Conservation (phyloP, 1,284 basidiomycete genomes). For the Heterobasidion irregulare region DNA sequence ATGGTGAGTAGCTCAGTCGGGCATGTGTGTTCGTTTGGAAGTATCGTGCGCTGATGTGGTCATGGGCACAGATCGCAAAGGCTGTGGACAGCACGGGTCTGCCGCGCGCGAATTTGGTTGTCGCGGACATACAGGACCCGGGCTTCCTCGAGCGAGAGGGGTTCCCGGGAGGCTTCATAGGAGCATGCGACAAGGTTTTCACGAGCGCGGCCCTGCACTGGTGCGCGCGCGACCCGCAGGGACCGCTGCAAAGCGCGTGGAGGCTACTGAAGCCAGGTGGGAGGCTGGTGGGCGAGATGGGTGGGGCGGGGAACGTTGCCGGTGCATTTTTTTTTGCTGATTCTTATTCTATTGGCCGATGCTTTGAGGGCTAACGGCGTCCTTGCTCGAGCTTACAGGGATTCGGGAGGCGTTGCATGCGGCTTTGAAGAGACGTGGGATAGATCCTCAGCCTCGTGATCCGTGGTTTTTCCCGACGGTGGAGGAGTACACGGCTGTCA, state of each 20-base stretch:
- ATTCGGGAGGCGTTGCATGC: slow-evolving; percentile 53
- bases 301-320: slow-evolving; percentile 65
- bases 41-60: neutral
- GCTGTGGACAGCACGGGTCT: slow-evolving; percentile 36
- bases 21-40: no score
- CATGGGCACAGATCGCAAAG: slow-evolving; percentile 40
- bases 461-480: slow-evolving; percentile 82
- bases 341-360: neutral
- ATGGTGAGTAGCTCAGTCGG: slow-evolving; percentile 44
- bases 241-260: slow-evolving; percentile 53
- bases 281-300: slow-evolving; percentile 69
- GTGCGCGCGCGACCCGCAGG: slow-evolving; percentile 68
- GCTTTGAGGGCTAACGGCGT: slow-evolving; percentile 2
- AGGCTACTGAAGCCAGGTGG: slow-evolving; percentile 61
- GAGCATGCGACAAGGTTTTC: slow-evolving; percentile 58
- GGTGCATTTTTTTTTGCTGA: slow-evolving; percentile 28
- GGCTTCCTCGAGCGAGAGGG: slow-evolving; percentile 17
- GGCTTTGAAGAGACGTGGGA: slow-evolving; percentile 43
- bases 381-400: slow-evolving; percentile 28
- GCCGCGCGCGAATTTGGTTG: slow-evolving; percentile 30
- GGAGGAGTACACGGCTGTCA: slow-evolving; percentile 40
- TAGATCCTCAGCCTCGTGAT: slow-evolving; percentile 52
- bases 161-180: slow-evolving; percentile 10
- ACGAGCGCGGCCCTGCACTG: slow-evolving; percentile 78
- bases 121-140: slow-evolving; percentile 46